These are phyloP conservation scores for Mycena vulgaris DNA, from an alignment of 768 basidiomycete genomes.

Conservation along the genomic window DNA sequence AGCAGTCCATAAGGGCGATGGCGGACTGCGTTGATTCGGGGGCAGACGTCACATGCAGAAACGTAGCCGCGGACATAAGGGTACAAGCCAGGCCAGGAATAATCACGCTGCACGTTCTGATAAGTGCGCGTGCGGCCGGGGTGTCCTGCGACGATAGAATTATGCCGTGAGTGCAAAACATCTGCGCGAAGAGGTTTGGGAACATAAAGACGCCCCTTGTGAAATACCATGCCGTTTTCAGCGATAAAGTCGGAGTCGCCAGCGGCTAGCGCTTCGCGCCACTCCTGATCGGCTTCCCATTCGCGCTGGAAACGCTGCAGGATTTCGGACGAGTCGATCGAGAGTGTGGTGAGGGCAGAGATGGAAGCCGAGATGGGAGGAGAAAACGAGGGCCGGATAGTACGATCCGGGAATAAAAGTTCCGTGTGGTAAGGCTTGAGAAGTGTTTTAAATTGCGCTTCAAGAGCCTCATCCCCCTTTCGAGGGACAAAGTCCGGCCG, in stretches of 20 bases:
- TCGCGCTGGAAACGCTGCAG: conserved; percentile 37
- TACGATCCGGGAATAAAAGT: conserved; percentile 8
- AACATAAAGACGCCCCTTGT: too few relatives aligned
- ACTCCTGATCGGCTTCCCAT: conserved; percentile 16
- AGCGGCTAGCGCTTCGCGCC: too few relatives aligned
- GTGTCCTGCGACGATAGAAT: conserved; percentile 56
- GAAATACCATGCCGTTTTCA: conserved; percentile 38
- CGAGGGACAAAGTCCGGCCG: conserved; percentile 20
- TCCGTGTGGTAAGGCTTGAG: too few relatives aligned
- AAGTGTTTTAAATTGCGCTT: too few relatives aligned
- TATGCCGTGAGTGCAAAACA: too few relatives aligned
- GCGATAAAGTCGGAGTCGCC: conserved; percentile 34
- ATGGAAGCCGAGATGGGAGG: not conserved
- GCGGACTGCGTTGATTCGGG: conserved; percentile 47
- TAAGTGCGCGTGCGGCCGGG: conserved; percentile 54
- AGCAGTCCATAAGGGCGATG: conserved; percentile 53
- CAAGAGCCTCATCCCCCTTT: conserved; percentile 3
- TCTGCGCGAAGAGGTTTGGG: too few relatives aligned
- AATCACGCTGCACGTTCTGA: conserved; percentile 51
- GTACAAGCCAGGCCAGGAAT: conserved; percentile 56
- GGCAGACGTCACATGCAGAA: conserved; percentile 53
- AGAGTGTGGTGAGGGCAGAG: not conserved
- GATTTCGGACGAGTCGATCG: conserved; percentile 36
- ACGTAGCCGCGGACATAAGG: conserved; percentile 47
- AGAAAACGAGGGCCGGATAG: not conserved